phyloP scores from a whole-genome alignment of 2,329 filamentous ascomycete genomes.

The Penicillium italicum region DNA sequence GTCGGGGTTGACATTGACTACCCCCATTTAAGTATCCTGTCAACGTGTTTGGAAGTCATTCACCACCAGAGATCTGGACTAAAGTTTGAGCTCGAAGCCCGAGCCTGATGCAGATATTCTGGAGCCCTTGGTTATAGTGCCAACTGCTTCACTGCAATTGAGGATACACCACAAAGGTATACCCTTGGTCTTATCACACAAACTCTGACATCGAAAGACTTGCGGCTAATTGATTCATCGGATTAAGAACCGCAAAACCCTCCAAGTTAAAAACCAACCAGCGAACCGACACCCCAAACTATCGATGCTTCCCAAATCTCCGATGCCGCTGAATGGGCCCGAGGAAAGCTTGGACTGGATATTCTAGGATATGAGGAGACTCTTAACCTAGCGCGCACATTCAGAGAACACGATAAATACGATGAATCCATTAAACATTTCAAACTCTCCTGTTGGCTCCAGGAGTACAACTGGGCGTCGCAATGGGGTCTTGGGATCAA shows the following conservation, averaged over 20 bases:
- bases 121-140: slow-evolving; percentile 14
- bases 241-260: slow-evolving; percentile 11
- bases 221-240: neutral
- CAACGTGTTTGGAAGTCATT: slow-evolving; percentile 14
- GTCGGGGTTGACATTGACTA: slow-evolving; percentile 19
- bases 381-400: slow-evolving; percentile 18
- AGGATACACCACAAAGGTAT: slow-evolving; percentile 14
- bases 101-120: slow-evolving; percentile 26
- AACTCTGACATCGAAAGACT: neutral
- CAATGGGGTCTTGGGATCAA: slow-evolving; percentile 17
- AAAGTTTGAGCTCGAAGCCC: slow-evolving; percentile 23
- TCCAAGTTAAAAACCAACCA: neutral
- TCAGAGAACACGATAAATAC: slow-evolving; percentile 10
- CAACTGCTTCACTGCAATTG: neutral
- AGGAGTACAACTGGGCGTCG: slow-evolving; percentile 18
- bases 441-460: slow-evolving; percentile 13
- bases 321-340: slow-evolving; percentile 14
- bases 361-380: slow-evolving; percentile 14
- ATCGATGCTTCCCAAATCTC: slow-evolving; percentile 10
- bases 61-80: neutral
- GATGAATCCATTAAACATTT: slow-evolving; percentile 19
- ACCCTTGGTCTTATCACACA: neutral
- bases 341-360: slow-evolving; percentile 7
- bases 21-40: slow-evolving; percentile 6
- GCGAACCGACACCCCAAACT: neutral